Percentiles rank a stretch among this genome's conserved stretches.
Conservation (phyloP, 768 basidiomycete genomes). For the Tylopilus cervinicoccineus region DNA sequence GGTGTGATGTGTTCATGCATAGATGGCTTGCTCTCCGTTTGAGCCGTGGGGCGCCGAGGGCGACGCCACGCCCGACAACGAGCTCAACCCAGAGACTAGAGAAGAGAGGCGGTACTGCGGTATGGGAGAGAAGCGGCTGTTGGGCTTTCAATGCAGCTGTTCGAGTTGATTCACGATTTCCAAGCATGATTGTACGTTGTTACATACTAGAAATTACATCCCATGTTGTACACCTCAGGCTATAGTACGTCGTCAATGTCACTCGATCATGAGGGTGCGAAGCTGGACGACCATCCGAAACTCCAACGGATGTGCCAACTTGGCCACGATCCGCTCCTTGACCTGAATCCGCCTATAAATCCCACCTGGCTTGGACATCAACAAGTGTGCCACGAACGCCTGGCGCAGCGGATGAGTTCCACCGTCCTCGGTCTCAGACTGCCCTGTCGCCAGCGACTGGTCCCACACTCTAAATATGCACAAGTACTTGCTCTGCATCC, state of each 20-base stretch:
- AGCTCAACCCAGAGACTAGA: slow-evolving; percentile 41
- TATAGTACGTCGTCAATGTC: too few species aligned
- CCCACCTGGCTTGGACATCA: slow-evolving; percentile 14
- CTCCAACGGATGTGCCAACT: slow-evolving; percentile 14
- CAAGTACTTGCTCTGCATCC: slow-evolving; percentile 12
- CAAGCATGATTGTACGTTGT: not conserved
- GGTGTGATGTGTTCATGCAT: not conserved
- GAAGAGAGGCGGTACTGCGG: slow-evolving; percentile 78
- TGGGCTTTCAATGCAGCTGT: slow-evolving; percentile 94
- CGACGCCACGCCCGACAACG: slow-evolving; percentile 38
- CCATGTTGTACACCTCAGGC: not conserved
- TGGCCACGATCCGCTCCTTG: slow-evolving; percentile 20
- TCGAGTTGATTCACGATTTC: slow-evolving; percentile 53
- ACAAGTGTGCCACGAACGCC: slow-evolving; percentile 18
- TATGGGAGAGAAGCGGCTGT: slow-evolving; percentile 66
- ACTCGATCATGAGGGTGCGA: slow-evolving; percentile 18
- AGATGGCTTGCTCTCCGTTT: slow-evolving; percentile 89
- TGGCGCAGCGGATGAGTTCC: slow-evolving; percentile 17
- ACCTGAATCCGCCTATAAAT: slow-evolving; percentile 17
- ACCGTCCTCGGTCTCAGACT: not conserved
- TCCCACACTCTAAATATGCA: slow-evolving; percentile 23
- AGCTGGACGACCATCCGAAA: slow-evolving; percentile 12
- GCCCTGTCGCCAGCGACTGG: slow-evolving; percentile 12
- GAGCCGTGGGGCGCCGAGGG: slow-evolving; percentile 83
- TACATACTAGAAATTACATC: not conserved